Evolutionary conservation across 1,139 yeast genomes (phyloP).

Genomic region (Debaryomycetaceae sp.): DNA sequence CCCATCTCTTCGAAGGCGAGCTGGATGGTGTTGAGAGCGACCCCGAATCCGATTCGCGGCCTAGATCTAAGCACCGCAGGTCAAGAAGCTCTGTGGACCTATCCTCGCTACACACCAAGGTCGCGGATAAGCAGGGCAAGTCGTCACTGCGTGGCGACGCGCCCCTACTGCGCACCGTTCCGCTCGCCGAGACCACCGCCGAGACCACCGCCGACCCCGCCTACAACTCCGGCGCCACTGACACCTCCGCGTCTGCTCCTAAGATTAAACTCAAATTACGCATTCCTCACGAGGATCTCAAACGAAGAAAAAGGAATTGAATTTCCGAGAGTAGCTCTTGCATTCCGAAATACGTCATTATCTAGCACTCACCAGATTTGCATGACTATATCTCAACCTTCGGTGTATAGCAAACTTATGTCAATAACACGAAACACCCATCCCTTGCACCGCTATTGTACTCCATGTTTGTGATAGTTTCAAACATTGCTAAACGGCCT

Average conservation of each 20-base stretch:
- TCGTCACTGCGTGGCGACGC: background rate
- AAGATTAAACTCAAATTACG: slow-evolving; percentile 17
- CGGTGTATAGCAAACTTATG: background rate
- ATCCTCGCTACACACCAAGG: background rate
- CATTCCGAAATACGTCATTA: background rate
- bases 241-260: slow-evolving; percentile 12
- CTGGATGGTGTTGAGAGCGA: slow-evolving; percentile 16
- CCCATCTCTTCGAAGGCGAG: slow-evolving; percentile 29
- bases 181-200: background rate
- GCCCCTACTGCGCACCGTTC: background rate
- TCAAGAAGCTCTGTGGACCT: background rate
- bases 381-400: background rate
- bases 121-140: background rate
- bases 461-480: background rate
- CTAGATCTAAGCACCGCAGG: background rate
- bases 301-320: slow-evolving; percentile 4
- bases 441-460: background rate
- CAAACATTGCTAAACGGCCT: background rate
- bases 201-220: background rate
- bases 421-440: background rate
- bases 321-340: background rate
- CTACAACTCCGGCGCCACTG: background rate
- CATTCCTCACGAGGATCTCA: slow-evolving; percentile 8
- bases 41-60: slow-evolving; percentile 1
- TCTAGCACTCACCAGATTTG: background rate